These are phyloP conservation scores for Kalmanozyma brasiliensis DNA, from an alignment of 1,284 basidiomycete genomes.

Conservation along the genomic window DNA sequence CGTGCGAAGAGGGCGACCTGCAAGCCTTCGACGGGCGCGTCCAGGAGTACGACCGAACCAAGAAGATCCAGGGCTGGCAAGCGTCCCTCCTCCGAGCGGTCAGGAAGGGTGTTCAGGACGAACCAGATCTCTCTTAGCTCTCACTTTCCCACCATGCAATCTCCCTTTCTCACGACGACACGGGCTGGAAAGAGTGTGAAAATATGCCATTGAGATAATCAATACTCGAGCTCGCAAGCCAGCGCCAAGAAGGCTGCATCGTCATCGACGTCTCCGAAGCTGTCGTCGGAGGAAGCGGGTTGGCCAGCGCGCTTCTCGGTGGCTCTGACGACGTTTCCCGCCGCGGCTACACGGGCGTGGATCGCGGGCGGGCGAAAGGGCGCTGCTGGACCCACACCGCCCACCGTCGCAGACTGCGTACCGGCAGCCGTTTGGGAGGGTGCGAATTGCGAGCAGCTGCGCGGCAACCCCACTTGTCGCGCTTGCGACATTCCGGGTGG, in stretches of 20 bases:
- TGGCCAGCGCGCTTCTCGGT: neutral
- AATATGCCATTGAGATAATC: neutral
- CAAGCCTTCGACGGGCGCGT: constrained; percentile 59
- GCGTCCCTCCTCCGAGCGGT: constrained; percentile 60
- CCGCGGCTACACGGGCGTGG: neutral
- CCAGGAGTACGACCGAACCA: constrained; percentile 65
- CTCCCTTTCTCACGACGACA: neutral
- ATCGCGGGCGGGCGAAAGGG: constrained; percentile 41
- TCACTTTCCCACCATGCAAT: neutral
- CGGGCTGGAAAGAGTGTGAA: too few species aligned
- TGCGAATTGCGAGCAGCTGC: constrained; percentile 28
- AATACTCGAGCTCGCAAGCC: constrained; percentile 43
- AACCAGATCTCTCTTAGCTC: constrained; percentile 63
- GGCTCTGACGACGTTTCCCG: constrained; percentile 7
- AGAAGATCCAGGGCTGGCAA: constrained; percentile 64
- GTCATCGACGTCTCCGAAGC: constrained; percentile 41
- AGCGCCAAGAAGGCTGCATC: constrained; percentile 41
- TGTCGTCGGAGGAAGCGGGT: constrained; percentile 37
- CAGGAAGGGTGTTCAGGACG: constrained; percentile 61
- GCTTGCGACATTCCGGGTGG: constrained; percentile 42
- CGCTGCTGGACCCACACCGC: constrained; percentile 19
- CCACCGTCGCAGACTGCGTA: neutral
- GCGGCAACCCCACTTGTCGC: constrained; percentile 35
- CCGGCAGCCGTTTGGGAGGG: constrained; percentile 12
- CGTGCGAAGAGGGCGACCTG: constrained; percentile 62